phyloP scores from a whole-genome alignment of 2,329 filamentous ascomycete genomes.

The Paecilomyces fulvus region DNA sequence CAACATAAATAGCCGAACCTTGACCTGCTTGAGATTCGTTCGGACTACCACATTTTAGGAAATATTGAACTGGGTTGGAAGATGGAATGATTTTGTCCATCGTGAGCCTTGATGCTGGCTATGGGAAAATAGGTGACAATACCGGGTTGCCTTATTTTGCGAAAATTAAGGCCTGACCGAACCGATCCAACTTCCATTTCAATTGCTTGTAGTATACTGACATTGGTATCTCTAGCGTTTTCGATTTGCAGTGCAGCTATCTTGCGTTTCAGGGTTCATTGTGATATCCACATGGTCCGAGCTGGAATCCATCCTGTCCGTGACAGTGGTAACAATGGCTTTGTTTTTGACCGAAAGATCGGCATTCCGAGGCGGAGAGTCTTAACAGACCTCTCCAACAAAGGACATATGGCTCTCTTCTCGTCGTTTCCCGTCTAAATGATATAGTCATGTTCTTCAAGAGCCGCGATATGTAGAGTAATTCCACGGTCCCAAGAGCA shows the following conservation, averaged over 20 bases:
- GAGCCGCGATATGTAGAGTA: constrained; percentile 45
- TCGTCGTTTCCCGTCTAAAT: background rate
- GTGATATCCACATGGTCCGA: background rate
- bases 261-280: background rate
- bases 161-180: too few species aligned
- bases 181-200: background rate
- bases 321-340: background rate
- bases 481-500: constrained; percentile 42
- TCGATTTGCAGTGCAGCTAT: background rate
- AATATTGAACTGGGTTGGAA: background rate
- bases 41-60: background rate
- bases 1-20: background rate
- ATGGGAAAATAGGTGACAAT: too few species aligned
- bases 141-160: too few species aligned
- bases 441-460: constrained; percentile 14
- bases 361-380: too few species aligned
- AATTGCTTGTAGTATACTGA: background rate
- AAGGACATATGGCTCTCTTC: background rate
- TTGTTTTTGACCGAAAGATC: background rate
- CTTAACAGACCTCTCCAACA: background rate
- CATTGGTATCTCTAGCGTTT: background rate
- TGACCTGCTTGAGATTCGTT: background rate
- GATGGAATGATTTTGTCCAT: background rate
- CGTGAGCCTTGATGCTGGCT: too few species aligned
- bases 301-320: background rate